These are phyloP conservation scores for Dothideomycetidae sp. DNA, from an alignment of 2,329 filamentous ascomycete species.

Conservation along the genomic window DNA sequence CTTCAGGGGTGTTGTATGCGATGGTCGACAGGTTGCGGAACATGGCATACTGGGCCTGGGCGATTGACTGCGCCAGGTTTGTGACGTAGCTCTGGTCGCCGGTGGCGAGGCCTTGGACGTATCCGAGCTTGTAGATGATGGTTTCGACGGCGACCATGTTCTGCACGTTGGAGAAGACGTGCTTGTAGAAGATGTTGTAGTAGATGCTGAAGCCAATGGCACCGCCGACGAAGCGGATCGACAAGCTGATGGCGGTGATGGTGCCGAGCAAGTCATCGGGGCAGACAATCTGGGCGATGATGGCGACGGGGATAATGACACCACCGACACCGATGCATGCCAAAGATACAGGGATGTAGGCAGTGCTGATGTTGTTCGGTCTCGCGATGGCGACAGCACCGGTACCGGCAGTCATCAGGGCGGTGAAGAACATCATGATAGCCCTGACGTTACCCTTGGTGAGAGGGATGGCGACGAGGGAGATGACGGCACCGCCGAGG, in stretches of 20 bases:
- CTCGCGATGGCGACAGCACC: slow-evolving; percentile 18
- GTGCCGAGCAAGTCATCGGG: not conserved
- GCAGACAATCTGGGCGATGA: not conserved
- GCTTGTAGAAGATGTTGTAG: slow-evolving; percentile 1
- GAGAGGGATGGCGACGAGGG: slow-evolving; percentile 42
- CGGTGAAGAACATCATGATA: slow-evolving; percentile 43
- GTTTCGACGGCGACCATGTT: not conserved
- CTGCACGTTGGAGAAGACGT: not conserved
- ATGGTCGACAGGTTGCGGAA: not conserved
- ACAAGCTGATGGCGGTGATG: not conserved
- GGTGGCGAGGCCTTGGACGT: not conserved
- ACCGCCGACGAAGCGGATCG: not conserved
- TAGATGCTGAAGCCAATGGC: not conserved
- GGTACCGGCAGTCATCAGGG: slow-evolving; percentile 47
- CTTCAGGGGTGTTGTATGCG: slow-evolving; percentile 9
- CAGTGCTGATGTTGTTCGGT: slow-evolving; percentile 16
- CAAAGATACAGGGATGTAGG: not conserved
- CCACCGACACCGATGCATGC: not conserved
- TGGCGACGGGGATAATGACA: not conserved
- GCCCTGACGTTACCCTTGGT: slow-evolving; percentile 44
- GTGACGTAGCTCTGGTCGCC: not conserved
- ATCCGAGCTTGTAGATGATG: not conserved
- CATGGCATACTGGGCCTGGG: not conserved
- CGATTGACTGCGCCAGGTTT: not conserved
- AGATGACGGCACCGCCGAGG: slow-evolving; percentile 44